Evolutionary conservation across 2,329 filamentous ascomycete genomes (phyloP), one percentile per base, ranked within the genome.

Genomic region (Colletotrichum lini): DNA sequence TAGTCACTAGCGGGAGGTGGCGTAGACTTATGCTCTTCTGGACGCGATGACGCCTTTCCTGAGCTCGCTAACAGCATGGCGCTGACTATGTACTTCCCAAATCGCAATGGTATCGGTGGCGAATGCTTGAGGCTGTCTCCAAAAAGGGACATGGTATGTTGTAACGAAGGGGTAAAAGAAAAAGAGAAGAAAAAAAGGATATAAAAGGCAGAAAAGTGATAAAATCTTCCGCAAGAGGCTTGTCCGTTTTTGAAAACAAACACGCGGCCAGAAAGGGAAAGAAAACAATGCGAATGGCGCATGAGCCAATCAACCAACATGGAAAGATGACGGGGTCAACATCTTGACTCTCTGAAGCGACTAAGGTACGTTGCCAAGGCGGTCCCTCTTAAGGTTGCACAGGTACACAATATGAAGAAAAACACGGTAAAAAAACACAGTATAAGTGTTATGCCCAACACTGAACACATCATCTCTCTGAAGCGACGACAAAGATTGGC

Each of bases 11-110:
- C 30, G 21, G 30, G 6, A 16, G 18, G 58, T 68, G 68, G 68
- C 68, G 58, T 59, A 53, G 30, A 38, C 26, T 64, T 58, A 50
- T n/a, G 42, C 44, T 47, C 57, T 30, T 53, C 30, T 10, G 45
- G 65, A 21, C 23, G n/a, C 23, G 38, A 59, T 58, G 53, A 47
- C 68, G 65, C 30, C 65, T 64, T 64, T 49, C 18, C 13, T n/a
- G 6, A 23, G 56, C 40, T 44, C 42, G 6, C 40, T 54, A 42
- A 45, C 26, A 35, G 23, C 58, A 63, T 50, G 40, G 53, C 65
- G 65, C 44, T 53, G 58, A 30, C 38, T 35, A 30, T 2, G 9
- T 35, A 35, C 30, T 35, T 45, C n/a, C 49, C 13, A 53, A 26
- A 13, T 9, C 35, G 21, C 9, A 12, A 10, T 40, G 30, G 52